Evolutionary conservation across 225 moss, liverwort and hornwort species (phyloP).

Genomic region (Physcomitrellopsis africana): DNA sequence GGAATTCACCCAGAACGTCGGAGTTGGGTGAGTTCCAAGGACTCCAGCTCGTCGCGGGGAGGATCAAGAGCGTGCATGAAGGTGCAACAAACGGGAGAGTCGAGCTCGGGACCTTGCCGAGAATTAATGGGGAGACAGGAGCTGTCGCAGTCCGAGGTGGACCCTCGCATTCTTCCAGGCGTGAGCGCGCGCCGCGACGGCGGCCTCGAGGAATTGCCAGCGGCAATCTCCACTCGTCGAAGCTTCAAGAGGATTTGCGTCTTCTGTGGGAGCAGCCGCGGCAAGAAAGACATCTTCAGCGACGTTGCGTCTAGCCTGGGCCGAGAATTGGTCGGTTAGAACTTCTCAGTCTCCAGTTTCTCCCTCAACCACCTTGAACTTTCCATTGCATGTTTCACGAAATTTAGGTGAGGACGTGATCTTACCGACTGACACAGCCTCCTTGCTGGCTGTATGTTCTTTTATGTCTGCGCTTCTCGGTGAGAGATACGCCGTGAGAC

Average conservation of each 20-base stretch:
- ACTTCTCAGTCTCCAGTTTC: neutral
- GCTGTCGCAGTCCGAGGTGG: neutral
- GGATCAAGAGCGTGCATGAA: neutral
- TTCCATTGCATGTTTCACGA: no score
- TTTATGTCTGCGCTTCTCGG: no score
- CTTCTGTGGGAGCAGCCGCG: constrained; percentile 47
- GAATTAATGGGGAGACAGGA: constrained; percentile 13
- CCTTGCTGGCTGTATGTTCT: no score
- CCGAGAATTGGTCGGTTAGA: constrained; percentile 37
- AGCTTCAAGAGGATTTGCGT: constrained; percentile 45
- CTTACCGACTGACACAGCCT: no score
- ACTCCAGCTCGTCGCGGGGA: no score
- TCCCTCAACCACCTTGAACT: neutral
- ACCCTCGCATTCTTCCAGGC: neutral
- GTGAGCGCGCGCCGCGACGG: neutral
- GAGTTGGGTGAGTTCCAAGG: no score
- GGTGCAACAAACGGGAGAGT: neutral
- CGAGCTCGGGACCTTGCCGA: neutral
- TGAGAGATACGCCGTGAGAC: no score
- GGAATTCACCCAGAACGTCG: no score
- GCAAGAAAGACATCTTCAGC: constrained; percentile 50
- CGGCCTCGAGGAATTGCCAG: neutral
- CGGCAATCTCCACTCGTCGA: constrained; percentile 1
- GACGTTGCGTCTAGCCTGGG: constrained; percentile 38
- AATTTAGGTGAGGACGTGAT: no score